Percentiles rank a stretch among this genome's conserved stretches.
These are phyloP conservation scores for Plantago lanceolata DNA, from an alignment of 305 asterid species.

Conservation along the genomic window DNA sequence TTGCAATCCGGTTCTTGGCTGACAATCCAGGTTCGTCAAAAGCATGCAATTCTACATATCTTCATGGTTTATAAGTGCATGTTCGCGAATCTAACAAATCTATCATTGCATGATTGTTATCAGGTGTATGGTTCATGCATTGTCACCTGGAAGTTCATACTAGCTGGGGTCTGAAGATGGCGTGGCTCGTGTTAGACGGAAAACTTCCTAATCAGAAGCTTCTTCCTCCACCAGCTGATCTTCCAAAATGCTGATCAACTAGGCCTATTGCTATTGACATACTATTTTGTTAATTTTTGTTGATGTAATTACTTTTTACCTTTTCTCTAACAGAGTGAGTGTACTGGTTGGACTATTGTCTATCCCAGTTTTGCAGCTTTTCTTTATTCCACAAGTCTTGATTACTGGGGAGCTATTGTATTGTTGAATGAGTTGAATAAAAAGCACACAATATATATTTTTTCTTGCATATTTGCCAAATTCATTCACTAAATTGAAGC, in stretches of 20 bases:
- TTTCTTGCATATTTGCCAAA: not conserved
- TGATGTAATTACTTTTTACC: not conserved
- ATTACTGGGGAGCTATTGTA: conserved; percentile 15
- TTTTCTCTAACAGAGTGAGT: conserved; percentile 10
- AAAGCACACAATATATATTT: not conserved
- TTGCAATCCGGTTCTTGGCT: conserved; percentile 59
- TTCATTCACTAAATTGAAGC: not conserved
- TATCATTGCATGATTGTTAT: not conserved
- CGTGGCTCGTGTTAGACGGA: conserved; percentile 57
- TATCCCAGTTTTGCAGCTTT: conserved; percentile 21
- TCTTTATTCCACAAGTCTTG: conserved; percentile 2
- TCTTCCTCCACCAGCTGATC: conserved; percentile 55
- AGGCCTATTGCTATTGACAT: not conserved
- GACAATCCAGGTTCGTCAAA: conserved; percentile 31
- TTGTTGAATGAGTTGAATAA: conserved; percentile 6
- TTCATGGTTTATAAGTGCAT: not conserved
- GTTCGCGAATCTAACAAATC: no score
- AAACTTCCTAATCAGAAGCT: conserved; percentile 46
- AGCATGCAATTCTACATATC: not conserved
- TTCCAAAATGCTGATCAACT: conserved; percentile 37
- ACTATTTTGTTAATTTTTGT: not conserved
- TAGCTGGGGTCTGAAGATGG: conserved; percentile 58
- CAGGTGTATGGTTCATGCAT: conserved; percentile 58
- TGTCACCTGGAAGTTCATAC: conserved; percentile 54
- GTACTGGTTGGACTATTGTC: conserved; percentile 9